Base-by-base conservation (phyloP, 2,329 filamentous ascomycete genomes). In the Beauveria pseudobassiana region DNA sequence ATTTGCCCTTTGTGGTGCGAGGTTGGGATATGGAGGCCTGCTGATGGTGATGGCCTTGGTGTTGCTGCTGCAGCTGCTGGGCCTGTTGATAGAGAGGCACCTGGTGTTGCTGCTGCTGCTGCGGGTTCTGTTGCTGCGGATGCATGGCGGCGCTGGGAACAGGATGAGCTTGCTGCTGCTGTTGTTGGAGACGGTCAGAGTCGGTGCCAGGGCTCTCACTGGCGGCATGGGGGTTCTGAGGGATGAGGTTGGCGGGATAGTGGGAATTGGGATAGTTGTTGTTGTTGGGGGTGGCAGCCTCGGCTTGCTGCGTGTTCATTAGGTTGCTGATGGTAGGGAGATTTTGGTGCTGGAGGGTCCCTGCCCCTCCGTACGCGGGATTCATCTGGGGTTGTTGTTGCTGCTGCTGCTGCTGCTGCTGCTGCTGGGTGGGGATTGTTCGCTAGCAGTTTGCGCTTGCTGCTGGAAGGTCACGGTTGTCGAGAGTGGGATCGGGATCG, bases 1-100 rank as follows among this genome's bases (percentile, higher is more conserved):
- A 99, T 82, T 98, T 98, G 67, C 95, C 95, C 81, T 96, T 97
- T 65, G 93, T 97, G 72, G 90, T 86, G 69, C 93, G 80, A 56
- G 77, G 72, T 66, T 80, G 76, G 65, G 62, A 70, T 71, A 64
- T 74, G 48, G 73, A 71, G n/a, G 42, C 50, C 51, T 74, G 68
- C 61, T 72, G 71, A 42, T 63, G 68, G 24, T 54, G 45, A 22
- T 57, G 61, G 24, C 62, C 57, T 43, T 73, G 69, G 22, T 69
- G 68, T 16, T 70, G 69, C 50, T 70, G 70, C 60, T 69, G 69
- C 22, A 68, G 68, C n/a, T 67, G 66, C 18, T 67, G 67, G 5
- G 66, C 69, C 34, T 68, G 69, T 22, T 68, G 68, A 22, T 67
- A 64, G 6, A 63, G 64, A 30, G 49, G 61, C 40, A 53, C 45